phyloP scores from a whole-genome alignment of 371 early-diverging fungal genomes.

The Mortierella sp. region DNA sequence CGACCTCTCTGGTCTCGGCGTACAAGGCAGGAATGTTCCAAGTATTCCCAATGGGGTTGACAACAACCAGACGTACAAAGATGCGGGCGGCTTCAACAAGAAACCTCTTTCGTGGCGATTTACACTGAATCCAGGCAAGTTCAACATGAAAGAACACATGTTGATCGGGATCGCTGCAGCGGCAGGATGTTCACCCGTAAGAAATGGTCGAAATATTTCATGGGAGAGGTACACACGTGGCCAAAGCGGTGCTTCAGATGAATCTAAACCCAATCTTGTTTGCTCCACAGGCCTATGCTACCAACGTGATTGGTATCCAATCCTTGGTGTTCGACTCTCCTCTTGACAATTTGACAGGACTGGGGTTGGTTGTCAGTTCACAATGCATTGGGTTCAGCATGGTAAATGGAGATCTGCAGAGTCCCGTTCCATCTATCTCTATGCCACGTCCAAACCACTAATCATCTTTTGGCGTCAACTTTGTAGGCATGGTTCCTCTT shows the following conservation, averaged over 20 bases:
- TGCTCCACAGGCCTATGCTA: constrained; percentile 57
- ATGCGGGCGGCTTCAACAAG: no score
- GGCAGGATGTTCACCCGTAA: constrained; percentile 51
- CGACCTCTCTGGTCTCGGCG: no score
- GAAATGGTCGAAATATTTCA: background rate
- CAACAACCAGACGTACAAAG: no score
- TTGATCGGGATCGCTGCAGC: constrained; percentile 54
- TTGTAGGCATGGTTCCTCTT: constrained; percentile 43
- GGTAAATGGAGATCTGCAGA: constrained; percentile 43
- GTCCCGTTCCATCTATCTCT: no score
- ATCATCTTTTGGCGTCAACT: background rate
- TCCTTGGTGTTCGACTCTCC: constrained; percentile 55
- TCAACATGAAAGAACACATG: constrained; percentile 65
- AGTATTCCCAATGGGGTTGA: no score
- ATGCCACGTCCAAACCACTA: constrained; percentile 12
- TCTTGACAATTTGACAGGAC: constrained; percentile 57
- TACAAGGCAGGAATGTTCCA: no score
- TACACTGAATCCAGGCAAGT: constrained; percentile 60
- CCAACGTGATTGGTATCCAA: constrained; percentile 59
- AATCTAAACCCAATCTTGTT: background rate
- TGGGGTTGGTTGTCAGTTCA: constrained; percentile 62
- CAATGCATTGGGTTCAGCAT: constrained; percentile 54
- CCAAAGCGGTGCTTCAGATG: no score
- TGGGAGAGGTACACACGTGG: no score
- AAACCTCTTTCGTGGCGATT: no score